Evolutionary conservation across 176 grass and related monocot genomes (phyloP), one percentile per base, ranked within the genome.

Genomic region (Oryza rufipogon): DNA sequence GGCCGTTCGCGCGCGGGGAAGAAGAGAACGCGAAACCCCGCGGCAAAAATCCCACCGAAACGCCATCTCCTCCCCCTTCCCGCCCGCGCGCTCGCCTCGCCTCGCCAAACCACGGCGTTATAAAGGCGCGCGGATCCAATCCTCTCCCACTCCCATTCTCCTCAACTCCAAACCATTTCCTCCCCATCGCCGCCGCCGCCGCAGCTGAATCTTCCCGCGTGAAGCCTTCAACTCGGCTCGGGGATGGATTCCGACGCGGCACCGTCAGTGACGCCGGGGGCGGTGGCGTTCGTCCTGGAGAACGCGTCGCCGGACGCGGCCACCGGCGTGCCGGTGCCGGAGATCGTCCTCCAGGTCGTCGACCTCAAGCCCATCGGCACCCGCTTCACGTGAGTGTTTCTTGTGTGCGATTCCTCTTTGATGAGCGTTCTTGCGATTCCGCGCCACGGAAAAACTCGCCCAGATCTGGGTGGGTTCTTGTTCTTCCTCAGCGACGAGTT

Each of bases 311-410:
- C 91, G 4, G 76, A 75, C 75, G 58, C 80, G 5, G 33, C 48
- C 12, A 84, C 78, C 22, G 93, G 81, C 39, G 69, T 89, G 25
- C 84, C 88, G 44, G 68, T 89, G 23, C 86, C 88, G 46, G 91
- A 86, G 67, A 83, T 89, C 83, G 71, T 99, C 80, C 80, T 99
- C 25, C 96, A 99, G 89, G 93, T 96, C 88, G 78, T 99, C 63
- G 96, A 99, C 84, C 89, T 99, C 83, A 99, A 90, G 77, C 66
- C 93, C 66, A 87, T 99, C 34, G 93, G 93, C 68, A 83, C 69
- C 81, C 91, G 96, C 66, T 96, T 92, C 89, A 92, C 83, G 96
- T 99, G 23, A 83, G 89, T 28, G 39, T 32, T 32, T 4, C 5
- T 70, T 14, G 7, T 14, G 7, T 9, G 22, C 10, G 1, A 52